A percentile compares a stretch with the other conserved stretches of the same genome.
phyloP scores from a whole-genome alignment of 345 rosid genomes.

The Geranium brycei region DNA sequence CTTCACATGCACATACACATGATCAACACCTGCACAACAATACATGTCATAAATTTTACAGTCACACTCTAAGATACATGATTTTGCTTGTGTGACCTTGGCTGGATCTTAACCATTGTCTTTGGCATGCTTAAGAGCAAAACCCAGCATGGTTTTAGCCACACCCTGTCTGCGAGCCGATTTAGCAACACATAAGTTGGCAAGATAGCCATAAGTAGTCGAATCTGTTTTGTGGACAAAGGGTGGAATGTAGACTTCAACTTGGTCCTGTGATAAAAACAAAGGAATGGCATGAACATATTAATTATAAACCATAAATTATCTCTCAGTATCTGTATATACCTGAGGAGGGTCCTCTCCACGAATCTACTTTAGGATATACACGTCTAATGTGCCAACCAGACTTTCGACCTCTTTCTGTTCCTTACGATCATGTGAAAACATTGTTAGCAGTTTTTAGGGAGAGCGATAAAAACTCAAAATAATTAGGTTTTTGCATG shows the following conservation, averaged over 20 bases:
- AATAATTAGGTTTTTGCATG: not conserved
- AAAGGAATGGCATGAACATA: slow-evolving; percentile 19
- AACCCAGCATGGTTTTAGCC: slow-evolving; percentile 63
- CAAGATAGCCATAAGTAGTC: slow-evolving; percentile 54
- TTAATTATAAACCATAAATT: not conserved
- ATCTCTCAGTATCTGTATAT: not conserved
- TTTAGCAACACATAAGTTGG: slow-evolving; percentile 69
- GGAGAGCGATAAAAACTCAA: not conserved
- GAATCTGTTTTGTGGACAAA: slow-evolving; percentile 26
- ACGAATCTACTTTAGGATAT: no score
- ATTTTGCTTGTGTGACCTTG: no score
- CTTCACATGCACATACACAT: slow-evolving; percentile 62
- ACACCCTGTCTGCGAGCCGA: slow-evolving; percentile 79
- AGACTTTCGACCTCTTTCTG: not conserved
- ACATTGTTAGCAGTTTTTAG: not conserved
- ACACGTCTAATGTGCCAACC: no score
- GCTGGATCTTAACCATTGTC: slow-evolving; percentile 30
- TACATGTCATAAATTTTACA: not conserved
- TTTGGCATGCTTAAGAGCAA: slow-evolving; percentile 52
- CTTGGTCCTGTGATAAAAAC: slow-evolving; percentile 38
- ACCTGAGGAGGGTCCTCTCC: not conserved
- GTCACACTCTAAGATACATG: not conserved
- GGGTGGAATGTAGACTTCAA: slow-evolving; percentile 39
- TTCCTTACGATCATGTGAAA: not conserved
- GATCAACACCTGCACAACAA: slow-evolving; percentile 41